Evolutionary conservation across 2,329 filamentous ascomycete species (phyloP).

Genomic region (Paecilomyces sp.): DNA sequence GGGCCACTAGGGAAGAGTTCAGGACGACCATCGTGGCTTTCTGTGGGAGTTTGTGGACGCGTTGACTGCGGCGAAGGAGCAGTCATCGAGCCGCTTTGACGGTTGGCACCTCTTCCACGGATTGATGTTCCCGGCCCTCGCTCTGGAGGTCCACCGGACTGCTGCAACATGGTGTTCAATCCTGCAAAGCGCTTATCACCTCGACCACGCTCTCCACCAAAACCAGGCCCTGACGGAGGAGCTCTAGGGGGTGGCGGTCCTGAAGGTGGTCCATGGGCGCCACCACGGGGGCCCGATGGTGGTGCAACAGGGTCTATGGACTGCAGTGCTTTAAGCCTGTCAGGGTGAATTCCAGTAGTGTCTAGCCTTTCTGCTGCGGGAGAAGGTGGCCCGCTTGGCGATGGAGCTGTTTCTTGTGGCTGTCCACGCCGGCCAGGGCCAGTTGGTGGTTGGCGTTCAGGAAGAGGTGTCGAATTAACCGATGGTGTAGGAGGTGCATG

Average conservation of each 20-base stretch:
- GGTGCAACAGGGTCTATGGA: slow-evolving; percentile 18
- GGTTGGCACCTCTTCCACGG: slow-evolving; percentile 32
- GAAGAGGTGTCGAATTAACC: slow-evolving; percentile 14
- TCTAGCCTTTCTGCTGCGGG: slow-evolving; percentile 27
- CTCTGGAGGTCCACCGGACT: slow-evolving; percentile 29
- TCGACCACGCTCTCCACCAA: slow-evolving; percentile 31
- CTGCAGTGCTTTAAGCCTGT: slow-evolving; percentile 42
- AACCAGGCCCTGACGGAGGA: slow-evolving; percentile 29
- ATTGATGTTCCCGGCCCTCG: slow-evolving; percentile 27
- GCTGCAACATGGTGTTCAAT: slow-evolving; percentile 42
- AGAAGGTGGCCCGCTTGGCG: slow-evolving; percentile 20
- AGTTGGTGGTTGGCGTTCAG: slow-evolving; percentile 37
- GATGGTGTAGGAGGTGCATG: slow-evolving; percentile 11
- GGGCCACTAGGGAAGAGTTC: slow-evolving; percentile 26
- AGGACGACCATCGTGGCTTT: slow-evolving; percentile 18
- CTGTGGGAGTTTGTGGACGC: slow-evolving; percentile 24
- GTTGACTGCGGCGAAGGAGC: slow-evolving; percentile 23
- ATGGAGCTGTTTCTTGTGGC: slow-evolving; percentile 22
- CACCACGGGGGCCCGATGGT: slow-evolving; percentile 35
- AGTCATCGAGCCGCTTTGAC: slow-evolving; percentile 25
- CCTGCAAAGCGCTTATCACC: slow-evolving; percentile 41
- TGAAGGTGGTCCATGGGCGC: slow-evolving; percentile 24
- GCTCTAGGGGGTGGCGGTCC: slow-evolving; percentile 29
- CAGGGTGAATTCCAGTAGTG: slow-evolving; percentile 46
- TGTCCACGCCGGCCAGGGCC: slow-evolving; percentile 34